Base-by-base conservation (phyloP, 768 basidiomycete species). In the Leccinum incarnatum region DNA sequence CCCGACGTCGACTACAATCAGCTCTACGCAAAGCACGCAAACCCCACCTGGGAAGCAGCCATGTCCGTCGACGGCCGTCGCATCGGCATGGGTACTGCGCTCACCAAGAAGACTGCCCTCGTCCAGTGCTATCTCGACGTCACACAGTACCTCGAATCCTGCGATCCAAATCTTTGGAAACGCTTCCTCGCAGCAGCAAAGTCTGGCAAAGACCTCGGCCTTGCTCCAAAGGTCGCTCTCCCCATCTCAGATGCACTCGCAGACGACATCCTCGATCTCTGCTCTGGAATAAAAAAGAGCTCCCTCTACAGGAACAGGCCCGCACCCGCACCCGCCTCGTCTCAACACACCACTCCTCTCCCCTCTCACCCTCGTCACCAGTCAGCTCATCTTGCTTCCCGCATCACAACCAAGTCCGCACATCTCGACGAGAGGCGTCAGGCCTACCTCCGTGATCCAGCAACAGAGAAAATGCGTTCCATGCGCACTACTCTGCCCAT, bases 51-150 rank as follows among this genome's bases (percentile, higher is more conserved):
- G 91, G 84, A 91, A 63, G 88, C 88, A 4, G 74, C 84, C 59
- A 86, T 95, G 80, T 79, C 79, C 40, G 89, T 97, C 53, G 86
- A 83, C 19, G 89, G 86, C 2, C 82, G 87, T 45, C 83, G 85
- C 58, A 94, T 98, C 59, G 95, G 95, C 5, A 77, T 95, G 69
- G 95, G 93, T 10, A 72, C 79, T 32, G 88, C 81, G 5, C 2
- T 68, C 4, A 83, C 61, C 67, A 97, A 96, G 76, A 95, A 94
- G 74, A 68, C 66, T 5, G 88, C 95, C 0, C 78, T 83, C 63
- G 75, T 81, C 12, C 80, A 82, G 61, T 92, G 89, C 69, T 96
- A 89, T 71, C 82, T 97, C 50, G 95, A 98, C 70, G 93, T 93
- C 60, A 83, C 88, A 0, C 82, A 85, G 54, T 96, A 97, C 71